Evolutionary conservation across 257 asterid species (phyloP), one percentile per base, ranked within the genome.

Genomic region (Solanum sejunctum): DNA sequence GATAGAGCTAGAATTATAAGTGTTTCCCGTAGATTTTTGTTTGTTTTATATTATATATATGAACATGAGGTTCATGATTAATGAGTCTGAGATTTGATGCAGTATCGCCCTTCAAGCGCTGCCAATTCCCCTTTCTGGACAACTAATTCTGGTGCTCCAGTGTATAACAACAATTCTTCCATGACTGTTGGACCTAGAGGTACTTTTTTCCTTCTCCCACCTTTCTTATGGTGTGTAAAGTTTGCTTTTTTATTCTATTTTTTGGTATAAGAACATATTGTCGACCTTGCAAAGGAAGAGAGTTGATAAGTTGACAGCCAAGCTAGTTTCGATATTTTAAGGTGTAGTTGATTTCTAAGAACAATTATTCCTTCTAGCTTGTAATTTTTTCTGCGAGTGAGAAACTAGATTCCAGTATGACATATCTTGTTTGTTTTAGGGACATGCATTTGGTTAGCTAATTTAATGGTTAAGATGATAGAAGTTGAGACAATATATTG

Each of bases 121-220:
- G 88, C 82, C 91, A 90, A 96, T 84, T 87, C 98, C 43, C 92
- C 97, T 7, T 96, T 91, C 88, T 90, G 90, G 92, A 93, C 99
- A 47, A 94, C 99, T 5, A 96, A 94, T 81, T 88, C 95, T 5
- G 99, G 99, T 45, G 93, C 96, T 85, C 99, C 99, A 1, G 98
- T 94, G 2, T 96, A 95, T 95, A 93, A 96, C 92, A 93, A 94
- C 71, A 91, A 93, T 92, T 90, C 93, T 85, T 89, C 98, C 8
- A 87, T 96, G 90, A 90, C 99, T 39, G 98, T 94, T 10, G 99
- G 99, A 85, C 88, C 91, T 32, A 89, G 98, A 92, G 99, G 99
- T 95, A 41, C 39, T 75, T 49, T 32, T 13, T 52, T 7, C 3
- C 41, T 1, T 21, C 16, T 49, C 28, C 17, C 12, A 21, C 20